Conservation (phyloP, 495 filamentous ascomycete genomes). For the Neurospora sp. region DNA sequence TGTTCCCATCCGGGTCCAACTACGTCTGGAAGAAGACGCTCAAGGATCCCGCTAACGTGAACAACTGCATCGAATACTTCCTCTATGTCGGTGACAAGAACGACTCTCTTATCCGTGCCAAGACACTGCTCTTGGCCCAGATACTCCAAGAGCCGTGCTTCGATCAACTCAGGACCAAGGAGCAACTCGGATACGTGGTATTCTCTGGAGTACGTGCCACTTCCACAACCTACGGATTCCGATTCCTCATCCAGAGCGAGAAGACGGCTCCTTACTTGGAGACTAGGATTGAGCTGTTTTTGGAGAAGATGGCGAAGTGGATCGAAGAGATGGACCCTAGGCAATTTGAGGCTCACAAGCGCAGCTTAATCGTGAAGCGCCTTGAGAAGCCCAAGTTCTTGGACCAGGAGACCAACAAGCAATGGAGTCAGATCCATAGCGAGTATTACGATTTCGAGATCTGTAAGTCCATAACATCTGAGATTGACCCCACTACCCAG, state of each 20-base stretch:
- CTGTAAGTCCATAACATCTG: constrained; percentile 39
- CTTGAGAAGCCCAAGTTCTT: constrained; percentile 92
- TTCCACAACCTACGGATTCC: constrained; percentile 67
- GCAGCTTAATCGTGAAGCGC: constrained; percentile 77
- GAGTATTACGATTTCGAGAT: constrained; percentile 86
- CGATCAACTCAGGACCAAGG: constrained; percentile 89
- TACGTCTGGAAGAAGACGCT: constrained; percentile 70
- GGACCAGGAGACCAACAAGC: constrained; percentile 67
- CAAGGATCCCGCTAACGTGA: constrained; percentile 87
- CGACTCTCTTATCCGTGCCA: constrained; percentile 58
- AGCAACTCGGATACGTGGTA: constrained; percentile 95
- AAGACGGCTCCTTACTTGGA: constrained; percentile 74
- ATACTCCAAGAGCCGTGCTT: constrained; percentile 89
- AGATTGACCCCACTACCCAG: constrained; percentile 10
- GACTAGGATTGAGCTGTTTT: constrained; percentile 74
- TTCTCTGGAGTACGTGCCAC: constrained; percentile 66
- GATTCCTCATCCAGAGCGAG: constrained; percentile 93
- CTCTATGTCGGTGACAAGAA: constrained; percentile 68
- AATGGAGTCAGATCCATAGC: constrained; percentile 75
- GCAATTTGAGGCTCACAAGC: constrained; percentile 86
- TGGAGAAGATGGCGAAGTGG: constrained; percentile 50
- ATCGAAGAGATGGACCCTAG: constrained; percentile 69
- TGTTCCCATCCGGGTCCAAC: constrained; percentile 71
- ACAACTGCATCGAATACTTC: constrained; percentile 91
- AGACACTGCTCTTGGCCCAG: constrained; percentile 77